phyloP scores from a whole-genome alignment of 495 filamentous ascomycete genomes.

The Hyaloscypha variabilis region DNA sequence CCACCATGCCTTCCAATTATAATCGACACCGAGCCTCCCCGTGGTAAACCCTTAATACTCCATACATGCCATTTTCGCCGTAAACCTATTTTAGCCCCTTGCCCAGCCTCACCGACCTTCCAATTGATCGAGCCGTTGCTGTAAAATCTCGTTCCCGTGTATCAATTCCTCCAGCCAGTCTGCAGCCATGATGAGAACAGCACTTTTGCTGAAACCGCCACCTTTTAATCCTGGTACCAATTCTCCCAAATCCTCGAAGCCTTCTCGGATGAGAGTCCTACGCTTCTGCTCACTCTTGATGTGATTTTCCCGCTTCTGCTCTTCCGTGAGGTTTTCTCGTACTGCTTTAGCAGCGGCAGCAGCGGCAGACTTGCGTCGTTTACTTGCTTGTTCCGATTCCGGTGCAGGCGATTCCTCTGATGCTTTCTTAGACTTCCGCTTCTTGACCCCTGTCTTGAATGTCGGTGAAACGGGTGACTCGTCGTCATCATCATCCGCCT shows the following conservation, averaged over 20 bases:
- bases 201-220: constrained; percentile 78
- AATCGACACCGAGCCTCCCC: constrained; percentile 12
- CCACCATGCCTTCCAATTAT: constrained; percentile 22
- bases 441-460: constrained; percentile 30
- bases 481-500: constrained; percentile 54
- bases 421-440: constrained; percentile 38
- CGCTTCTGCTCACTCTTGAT: constrained; percentile 89
- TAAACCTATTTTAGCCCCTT: constrained; percentile 14
- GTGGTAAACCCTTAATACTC: constrained; percentile 3
- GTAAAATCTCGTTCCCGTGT: constrained; percentile 62
- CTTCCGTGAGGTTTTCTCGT: constrained; percentile 79
- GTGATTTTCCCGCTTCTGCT: constrained; percentile 86
- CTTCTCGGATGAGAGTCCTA: constrained; percentile 74
- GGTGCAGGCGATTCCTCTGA: constrained; percentile 13
- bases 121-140: constrained; percentile 46
- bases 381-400: constrained; percentile 32
- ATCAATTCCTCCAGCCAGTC: constrained; percentile 76
- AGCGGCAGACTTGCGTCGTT: constrained; percentile 33
- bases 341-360: constrained; percentile 43
- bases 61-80: constrained; percentile 23
- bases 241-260: constrained; percentile 70
- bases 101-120: constrained; percentile 36
- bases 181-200: constrained; percentile 69
- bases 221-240: constrained; percentile 72
- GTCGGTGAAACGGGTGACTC: constrained; percentile 43